phyloP scores from a whole-genome alignment of 176 grass and related monocot genomes.

The Hordeum vulgare region MorexV3_pseudomolecules_assembly NC_058524.1:190114628-190115127 shows the following conservation, averaged over 20 bases:
- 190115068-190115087: constrained; percentile 74
- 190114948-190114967: constrained; percentile 13
- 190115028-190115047: constrained; percentile 76
- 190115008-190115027: constrained; percentile 38
- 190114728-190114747: too few species aligned
- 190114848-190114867: neutral
- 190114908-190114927: neutral
- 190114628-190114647: too few species aligned
- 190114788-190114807: neutral
- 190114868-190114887: neutral
- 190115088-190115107: constrained; percentile 55
- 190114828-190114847: neutral
- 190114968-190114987: constrained; percentile 5
- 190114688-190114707: too few species aligned
- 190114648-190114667: too few species aligned
- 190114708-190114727: too few species aligned
- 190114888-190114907: neutral
- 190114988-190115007: constrained; percentile 37
- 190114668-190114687: too few species aligned
- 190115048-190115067: constrained; percentile 49
- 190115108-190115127: constrained; percentile 55
- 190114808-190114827: neutral
- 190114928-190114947: constrained; percentile 7
- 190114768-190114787: neutral
- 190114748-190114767: too few species aligned